Conservation (phyloP, 2,329 filamentous ascomycete species). For the Daldinia sp. region DNA sequence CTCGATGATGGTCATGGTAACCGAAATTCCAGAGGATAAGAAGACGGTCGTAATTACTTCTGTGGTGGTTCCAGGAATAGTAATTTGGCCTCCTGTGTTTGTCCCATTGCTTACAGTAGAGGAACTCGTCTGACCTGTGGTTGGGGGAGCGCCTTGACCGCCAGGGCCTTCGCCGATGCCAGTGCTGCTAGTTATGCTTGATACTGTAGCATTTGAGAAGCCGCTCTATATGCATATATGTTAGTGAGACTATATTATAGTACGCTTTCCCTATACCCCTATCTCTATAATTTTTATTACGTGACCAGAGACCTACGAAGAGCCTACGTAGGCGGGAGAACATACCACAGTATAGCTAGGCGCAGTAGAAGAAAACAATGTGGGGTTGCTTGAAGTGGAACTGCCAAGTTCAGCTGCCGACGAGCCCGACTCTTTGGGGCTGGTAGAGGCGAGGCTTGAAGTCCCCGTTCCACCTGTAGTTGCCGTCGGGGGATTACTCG, state of each 20-base stretch:
- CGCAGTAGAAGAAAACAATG: neutral
- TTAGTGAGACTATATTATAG: neutral
- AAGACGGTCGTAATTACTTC: conserved; percentile 30
- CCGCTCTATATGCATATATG: conserved; percentile 13
- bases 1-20: conserved; percentile 36
- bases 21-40: conserved; percentile 27
- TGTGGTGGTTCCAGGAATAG: conserved; percentile 12
- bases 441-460: conserved; percentile 1
- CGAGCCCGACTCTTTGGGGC: conserved; percentile 10
- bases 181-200: neutral
- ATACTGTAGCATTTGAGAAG: neutral
- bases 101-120: conserved; percentile 12
- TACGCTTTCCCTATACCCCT: neutral
- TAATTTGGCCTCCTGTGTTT: conserved; percentile 18
- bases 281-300: neutral
- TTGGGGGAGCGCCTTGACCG: conserved; percentile 10
- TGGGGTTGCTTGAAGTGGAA: conserved; percentile 1
- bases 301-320: neutral
- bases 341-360: conserved; percentile 19
- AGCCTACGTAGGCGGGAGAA: neutral
- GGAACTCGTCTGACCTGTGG: conserved; percentile 9
- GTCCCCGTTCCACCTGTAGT: conserved; percentile 18
- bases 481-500: conserved; percentile 7
- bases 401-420: conserved; percentile 3
- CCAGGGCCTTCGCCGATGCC: neutral